These are phyloP conservation scores for Cladorrhinum samala DNA, from an alignment of 495 filamentous ascomycete genomes.

Conservation along the genomic window DNA sequence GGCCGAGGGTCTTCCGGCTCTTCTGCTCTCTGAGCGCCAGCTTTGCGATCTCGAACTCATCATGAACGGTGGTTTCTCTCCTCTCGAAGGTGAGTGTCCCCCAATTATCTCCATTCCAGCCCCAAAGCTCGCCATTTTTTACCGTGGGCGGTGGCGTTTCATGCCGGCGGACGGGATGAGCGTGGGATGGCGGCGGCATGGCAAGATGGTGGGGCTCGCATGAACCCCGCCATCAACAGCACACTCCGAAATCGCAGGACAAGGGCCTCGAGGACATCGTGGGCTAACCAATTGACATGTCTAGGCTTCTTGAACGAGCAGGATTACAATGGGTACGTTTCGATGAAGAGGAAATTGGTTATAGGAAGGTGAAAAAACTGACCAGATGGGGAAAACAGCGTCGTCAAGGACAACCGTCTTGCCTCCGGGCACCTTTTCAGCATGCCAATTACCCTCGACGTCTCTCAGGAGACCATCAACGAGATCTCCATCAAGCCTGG, in stretches of 20 bases:
- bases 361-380: conserved; percentile 12
- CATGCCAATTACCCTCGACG: conserved; percentile 94
- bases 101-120: background rate
- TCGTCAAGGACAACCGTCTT: conserved; percentile 79
- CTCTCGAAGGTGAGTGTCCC: conserved; percentile 74
- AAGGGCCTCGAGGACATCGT: background rate
- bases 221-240: conserved; percentile 15
- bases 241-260: background rate
- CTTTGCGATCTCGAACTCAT: conserved; percentile 96
- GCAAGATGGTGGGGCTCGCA: conserved; percentile 22
- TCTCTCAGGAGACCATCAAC: conserved; percentile 65
- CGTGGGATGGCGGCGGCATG: conserved; percentile 2
- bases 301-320: conserved; percentile 93
- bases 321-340: conserved; percentile 82
- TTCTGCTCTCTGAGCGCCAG: conserved; percentile 84
- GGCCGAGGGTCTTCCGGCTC: conserved; percentile 78
- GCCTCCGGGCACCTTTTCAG: conserved; percentile 87
- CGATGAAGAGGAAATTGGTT: background rate
- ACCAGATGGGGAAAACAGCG: conserved; percentile 44
- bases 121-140: background rate
- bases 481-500: conserved; percentile 69
- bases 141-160: background rate
- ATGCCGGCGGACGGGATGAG: background rate
- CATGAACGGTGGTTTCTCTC: conserved; percentile 93
- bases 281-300: conserved; percentile 14